phyloP scores from a whole-genome alignment of 352 stramenopile species.

The Thalassiosira livingstoniorum region DNA sequence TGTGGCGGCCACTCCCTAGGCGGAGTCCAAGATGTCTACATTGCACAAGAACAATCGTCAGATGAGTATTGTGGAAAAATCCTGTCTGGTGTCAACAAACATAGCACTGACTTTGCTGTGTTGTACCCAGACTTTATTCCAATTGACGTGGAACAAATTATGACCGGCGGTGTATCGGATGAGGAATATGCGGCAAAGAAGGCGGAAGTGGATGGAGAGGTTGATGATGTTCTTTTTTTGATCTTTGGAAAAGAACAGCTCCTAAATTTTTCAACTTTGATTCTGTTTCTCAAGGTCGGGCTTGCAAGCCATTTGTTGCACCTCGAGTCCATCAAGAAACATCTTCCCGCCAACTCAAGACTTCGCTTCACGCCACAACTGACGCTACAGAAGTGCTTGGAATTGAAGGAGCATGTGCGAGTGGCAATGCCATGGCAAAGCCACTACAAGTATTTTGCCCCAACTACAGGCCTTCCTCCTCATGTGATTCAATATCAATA shows the following conservation, averaged over 20 bases:
- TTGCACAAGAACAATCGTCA: constrained; percentile 40
- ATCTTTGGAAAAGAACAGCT: constrained; percentile 43
- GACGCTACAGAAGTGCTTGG: constrained; percentile 2
- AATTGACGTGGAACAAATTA: constrained; percentile 25
- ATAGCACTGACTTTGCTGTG: constrained; percentile 29
- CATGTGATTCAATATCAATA: constrained; percentile 26
- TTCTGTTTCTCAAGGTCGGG: constrained; percentile 15
- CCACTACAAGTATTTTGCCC: constrained; percentile 33
- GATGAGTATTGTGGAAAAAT: constrained; percentile 36
- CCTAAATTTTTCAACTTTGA: not conserved
- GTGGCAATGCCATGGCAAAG: constrained; percentile 46
- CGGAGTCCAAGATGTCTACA: constrained; percentile 19
- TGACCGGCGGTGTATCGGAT: constrained; percentile 13
- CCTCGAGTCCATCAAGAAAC: not conserved
- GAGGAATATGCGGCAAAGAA: not conserved
- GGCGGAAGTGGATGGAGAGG: constrained; percentile 7
- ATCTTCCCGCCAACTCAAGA: not conserved
- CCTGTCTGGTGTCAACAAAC: constrained; percentile 15
- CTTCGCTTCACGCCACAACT: constrained; percentile 19
- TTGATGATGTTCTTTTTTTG: not conserved
- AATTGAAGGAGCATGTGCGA: constrained; percentile 26
- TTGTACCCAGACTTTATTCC: constrained; percentile 40
- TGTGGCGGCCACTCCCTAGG: constrained; percentile 28
- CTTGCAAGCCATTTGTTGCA: constrained; percentile 37
- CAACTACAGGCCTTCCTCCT: constrained; percentile 23